Conservation (phyloP, 2,329 filamentous ascomycete genomes). For the Claviceps pusilla region DNA sequence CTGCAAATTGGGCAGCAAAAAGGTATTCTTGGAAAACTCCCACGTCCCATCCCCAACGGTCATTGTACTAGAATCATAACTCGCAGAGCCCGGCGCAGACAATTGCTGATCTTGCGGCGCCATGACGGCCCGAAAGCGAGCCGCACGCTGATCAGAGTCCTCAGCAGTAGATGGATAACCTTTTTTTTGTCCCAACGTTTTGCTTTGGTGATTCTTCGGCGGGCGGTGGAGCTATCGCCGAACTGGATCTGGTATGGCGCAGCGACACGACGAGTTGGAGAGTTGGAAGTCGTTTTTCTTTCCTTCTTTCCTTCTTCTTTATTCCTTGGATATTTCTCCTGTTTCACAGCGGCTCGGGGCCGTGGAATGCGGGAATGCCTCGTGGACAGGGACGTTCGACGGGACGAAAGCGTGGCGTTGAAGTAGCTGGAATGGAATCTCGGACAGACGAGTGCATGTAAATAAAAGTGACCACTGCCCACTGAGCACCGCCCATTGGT, state of each 20-base stretch:
- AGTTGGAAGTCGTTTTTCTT: not conserved
- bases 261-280: not conserved
- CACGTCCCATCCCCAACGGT: conserved; percentile 71
- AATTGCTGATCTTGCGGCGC: conserved; percentile 44
- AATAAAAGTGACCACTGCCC: not conserved
- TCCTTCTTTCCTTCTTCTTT: not conserved
- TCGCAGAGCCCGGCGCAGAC: conserved; percentile 56
- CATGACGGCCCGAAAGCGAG: conserved; percentile 32
- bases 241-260: not conserved
- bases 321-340: not conserved
- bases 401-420: not conserved
- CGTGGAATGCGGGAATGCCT: conserved; percentile 1
- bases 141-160: not conserved
- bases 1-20: conserved; percentile 61
- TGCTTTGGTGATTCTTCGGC: not conserved
- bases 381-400: not conserved
- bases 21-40: conserved; percentile 63
- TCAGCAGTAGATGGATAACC: not conserved
- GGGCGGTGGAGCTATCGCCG: not conserved
- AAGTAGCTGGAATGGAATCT: not conserved
- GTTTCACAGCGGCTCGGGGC: not conserved
- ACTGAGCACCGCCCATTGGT: not conserved
- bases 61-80: conserved; percentile 60
- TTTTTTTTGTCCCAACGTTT: not conserved
- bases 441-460: not conserved